Base-by-base conservation (phyloP, 495 filamentous ascomycete species). In the Coniosporium apollinis region DNA sequence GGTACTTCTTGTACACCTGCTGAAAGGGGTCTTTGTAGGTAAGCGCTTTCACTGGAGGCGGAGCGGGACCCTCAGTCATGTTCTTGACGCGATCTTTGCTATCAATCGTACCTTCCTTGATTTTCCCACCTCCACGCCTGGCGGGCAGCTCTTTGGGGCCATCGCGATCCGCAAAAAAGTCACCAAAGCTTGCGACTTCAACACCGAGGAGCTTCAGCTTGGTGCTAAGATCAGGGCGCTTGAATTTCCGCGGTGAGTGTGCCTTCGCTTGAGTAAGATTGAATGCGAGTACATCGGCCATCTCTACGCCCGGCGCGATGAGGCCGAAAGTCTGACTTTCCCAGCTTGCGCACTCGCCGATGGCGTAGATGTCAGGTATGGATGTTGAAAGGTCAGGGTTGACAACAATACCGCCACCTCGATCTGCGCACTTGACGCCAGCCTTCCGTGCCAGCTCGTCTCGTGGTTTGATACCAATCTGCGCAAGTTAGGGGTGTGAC, bases 331-430 rank as follows among this genome's bases (percentile, higher is more conserved):
- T 91, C 52, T 92, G 80, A 47, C 74, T 82, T 43, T 93, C 74
- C 85, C 87, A 94, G 55, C 76, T 87, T 11, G 87, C 87, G 48
- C 87, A 94, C 58, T 96, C 87, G 33, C 87, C 87, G 37, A 96
- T 80, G 29, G 87, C 87, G 50, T 91, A 94, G 21, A 96, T 73
- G 40, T 77, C 71, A 0, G 73, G 60, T 4, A 66, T 53, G 10
- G 73, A 89, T 0, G 87, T 96, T 41, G 64, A 62, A 1, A 94
- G 62, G 43, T 67, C 66, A n/a, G 76, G 63, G 40, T 74, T 62
- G 33, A 94, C 72, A 9, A 87, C 65, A 41, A 94, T 82, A 2
- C 82, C 82, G 29, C 77, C 76, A 18, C 85, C 82, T 24, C 78
- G 58, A 30, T 75, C 69, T 1, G 76, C 76, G 35, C 77, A 84